Conservation (phyloP, 495 filamentous ascomycete genomes). For the Aspergillus sparsus region DNA sequence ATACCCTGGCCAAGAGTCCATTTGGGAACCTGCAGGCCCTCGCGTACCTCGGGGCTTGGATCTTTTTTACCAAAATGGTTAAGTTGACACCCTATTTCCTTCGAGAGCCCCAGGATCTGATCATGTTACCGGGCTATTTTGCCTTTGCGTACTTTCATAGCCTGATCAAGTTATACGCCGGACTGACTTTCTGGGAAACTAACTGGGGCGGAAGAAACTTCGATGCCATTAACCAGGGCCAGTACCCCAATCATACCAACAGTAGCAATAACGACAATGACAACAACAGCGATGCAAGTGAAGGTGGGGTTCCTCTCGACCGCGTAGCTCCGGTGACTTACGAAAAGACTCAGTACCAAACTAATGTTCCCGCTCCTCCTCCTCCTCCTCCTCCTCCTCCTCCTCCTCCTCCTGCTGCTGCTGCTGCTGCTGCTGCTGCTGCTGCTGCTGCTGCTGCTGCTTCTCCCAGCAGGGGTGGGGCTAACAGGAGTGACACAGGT, state of each 20-base stretch:
- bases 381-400: no score
- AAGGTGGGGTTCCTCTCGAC: no score
- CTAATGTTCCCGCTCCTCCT: no score
- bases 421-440: no score
- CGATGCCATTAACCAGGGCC: background rate
- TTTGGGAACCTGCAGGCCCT: background rate
- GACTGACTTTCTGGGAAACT: conserved; percentile 50
- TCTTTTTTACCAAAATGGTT: conserved; percentile 57
- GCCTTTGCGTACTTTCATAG: conserved; percentile 63
- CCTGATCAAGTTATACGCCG: conserved; percentile 62
- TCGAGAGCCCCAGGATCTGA: conserved; percentile 56
- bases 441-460: no score
- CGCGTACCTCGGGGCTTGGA: conserved; percentile 31
- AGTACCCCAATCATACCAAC: background rate
- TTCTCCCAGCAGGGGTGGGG: no score
- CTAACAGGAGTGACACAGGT: no score
- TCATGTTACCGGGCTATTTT: conserved; percentile 55
- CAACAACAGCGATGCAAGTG: no score
- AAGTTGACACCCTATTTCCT: conserved; percentile 62
- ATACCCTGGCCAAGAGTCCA: conserved; percentile 9
- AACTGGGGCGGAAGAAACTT: conserved; percentile 11
- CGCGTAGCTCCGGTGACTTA: no score
- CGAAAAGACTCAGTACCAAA: no score
- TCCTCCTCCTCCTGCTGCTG: no score
- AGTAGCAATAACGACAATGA: background rate